Percentiles rank a stretch among this genome's conserved stretches.
These are phyloP conservation scores for Strombidium stylifer DNA, from an alignment of 73 alveolate genomes.

Conservation along the genomic window DNA sequence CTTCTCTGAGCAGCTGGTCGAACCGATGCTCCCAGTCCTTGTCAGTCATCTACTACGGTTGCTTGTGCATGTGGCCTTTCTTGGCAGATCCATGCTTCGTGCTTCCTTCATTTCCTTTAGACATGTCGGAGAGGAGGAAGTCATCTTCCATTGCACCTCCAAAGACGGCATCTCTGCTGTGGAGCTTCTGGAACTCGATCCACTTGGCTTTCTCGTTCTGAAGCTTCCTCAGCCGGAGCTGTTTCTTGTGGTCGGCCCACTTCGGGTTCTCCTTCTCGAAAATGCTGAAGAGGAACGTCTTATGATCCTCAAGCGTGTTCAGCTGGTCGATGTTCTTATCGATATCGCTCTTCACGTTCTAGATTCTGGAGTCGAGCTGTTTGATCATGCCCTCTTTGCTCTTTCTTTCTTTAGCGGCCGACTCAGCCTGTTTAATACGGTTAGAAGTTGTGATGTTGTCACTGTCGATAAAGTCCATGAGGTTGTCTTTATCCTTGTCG, in stretches of 20 bases:
- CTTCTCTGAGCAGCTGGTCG: constrained; percentile 21
- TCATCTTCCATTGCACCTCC: constrained; percentile 7
- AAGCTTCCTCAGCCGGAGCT: not conserved
- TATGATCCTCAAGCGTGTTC: constrained; percentile 25
- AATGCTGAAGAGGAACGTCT: constrained; percentile 24
- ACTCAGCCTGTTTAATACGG: constrained; percentile 34
- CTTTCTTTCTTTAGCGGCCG: constrained; percentile 17
- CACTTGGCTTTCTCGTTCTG: constrained; percentile 1
- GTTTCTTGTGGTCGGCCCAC: constrained; percentile 22
- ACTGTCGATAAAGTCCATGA: constrained; percentile 46
- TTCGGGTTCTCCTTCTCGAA: constrained; percentile 12
- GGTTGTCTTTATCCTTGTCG: constrained; percentile 55
- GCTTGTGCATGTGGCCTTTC: not conserved
- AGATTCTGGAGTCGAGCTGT: constrained; percentile 18
- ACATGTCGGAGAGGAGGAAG: not conserved
- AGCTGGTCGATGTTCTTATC: constrained; percentile 48
- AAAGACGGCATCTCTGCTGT: not conserved
- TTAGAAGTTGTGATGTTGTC: constrained; percentile 32
- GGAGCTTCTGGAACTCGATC: not conserved
- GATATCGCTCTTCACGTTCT: constrained; percentile 40
- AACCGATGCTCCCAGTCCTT: constrained; percentile 51
- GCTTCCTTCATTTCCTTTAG: constrained; percentile 1
- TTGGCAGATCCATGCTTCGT: constrained; percentile 5
- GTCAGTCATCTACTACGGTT: constrained; percentile 36
- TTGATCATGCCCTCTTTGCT: constrained; percentile 31